phyloP scores from a whole-genome alignment of 371 early-diverging fungal species.

The Lichtheimia ramosa region DNA sequence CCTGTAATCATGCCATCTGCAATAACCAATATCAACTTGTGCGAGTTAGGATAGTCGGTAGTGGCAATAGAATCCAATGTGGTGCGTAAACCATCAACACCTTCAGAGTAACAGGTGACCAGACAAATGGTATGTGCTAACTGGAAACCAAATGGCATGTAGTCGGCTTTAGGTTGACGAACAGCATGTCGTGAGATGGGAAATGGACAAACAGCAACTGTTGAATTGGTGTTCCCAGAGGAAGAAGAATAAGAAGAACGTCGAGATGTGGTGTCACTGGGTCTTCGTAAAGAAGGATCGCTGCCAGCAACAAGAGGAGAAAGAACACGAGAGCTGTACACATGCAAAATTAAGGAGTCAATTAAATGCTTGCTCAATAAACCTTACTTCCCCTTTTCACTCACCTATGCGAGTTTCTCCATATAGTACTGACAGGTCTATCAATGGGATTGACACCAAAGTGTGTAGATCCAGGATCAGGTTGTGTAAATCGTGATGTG shows the following conservation, averaged over 20 bases:
- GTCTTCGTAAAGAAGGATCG: slow-evolving; percentile 21
- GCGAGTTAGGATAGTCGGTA: slow-evolving; percentile 24
- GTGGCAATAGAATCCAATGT: slow-evolving; percentile 95
- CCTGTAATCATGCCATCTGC: slow-evolving; percentile 55
- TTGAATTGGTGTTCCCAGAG: slow-evolving; percentile 8
- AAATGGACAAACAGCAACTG: slow-evolving; percentile 32
- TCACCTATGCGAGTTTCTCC: slow-evolving; percentile 38
- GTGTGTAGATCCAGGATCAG: slow-evolving; percentile 41
- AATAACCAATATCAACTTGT: slow-evolving; percentile 40
- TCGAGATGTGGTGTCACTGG: slow-evolving; percentile 28
- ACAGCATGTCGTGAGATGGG: slow-evolving; percentile 38
- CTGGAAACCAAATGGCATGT: slow-evolving; percentile 68
- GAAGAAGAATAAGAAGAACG: slow-evolving; percentile 45
- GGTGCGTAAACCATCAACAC: slow-evolving; percentile 83
- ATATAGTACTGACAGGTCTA: slow-evolving; percentile 29
- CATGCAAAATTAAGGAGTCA: too few species aligned
- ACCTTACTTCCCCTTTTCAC: not conserved
- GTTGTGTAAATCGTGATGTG: slow-evolving; percentile 46
- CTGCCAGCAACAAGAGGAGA: slow-evolving; percentile 2
- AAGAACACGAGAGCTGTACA: too few species aligned
- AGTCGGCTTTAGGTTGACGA: slow-evolving; percentile 50
- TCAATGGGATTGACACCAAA: slow-evolving; percentile 21
- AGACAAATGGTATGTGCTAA: slow-evolving; percentile 74
- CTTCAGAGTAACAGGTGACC: slow-evolving; percentile 93
- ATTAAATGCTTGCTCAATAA: too few species aligned